Evolutionary conservation across 139 green algal species (phyloP).

Genomic region (Choricystis sp.): DNA sequence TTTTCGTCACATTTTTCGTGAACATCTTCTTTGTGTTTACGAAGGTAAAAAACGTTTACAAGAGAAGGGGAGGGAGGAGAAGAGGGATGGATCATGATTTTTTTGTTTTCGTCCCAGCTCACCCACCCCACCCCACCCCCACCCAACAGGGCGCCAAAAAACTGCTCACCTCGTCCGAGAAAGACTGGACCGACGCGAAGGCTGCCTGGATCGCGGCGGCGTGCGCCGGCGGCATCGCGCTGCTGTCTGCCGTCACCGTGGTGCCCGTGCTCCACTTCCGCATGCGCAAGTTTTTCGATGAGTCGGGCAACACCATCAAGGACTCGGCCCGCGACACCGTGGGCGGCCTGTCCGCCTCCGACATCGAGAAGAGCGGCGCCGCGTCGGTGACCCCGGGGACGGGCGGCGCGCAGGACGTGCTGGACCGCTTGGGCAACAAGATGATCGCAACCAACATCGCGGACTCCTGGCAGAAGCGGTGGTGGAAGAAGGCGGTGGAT

Average conservation of each 20-base stretch:
- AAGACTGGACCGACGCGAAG: conserved; percentile 14
- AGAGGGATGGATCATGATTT: too few species aligned
- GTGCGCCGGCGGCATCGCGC: conserved; percentile 6
- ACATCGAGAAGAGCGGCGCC: neutral
- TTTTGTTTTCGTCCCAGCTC: too few species aligned
- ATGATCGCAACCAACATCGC: neutral
- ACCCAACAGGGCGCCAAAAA: conserved; percentile 18
- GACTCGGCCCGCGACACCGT: neutral
- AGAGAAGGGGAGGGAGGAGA: too few species aligned
- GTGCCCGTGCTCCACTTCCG: conserved; percentile 18
- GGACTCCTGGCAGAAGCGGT: neutral
- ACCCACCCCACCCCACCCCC: too few species aligned
- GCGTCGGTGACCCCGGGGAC: neutral
- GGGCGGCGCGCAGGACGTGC: neutral
- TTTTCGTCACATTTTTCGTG: conserved; percentile 22
- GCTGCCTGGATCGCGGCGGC: conserved; percentile 19
- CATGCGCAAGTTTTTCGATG: conserved; percentile 3
- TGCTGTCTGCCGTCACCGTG: conserved; percentile 10
- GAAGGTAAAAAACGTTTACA: conserved; percentile 7
- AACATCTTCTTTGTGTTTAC: conserved; percentile 32
- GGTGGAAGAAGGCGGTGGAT: neutral
- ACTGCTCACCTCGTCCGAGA: conserved; percentile 2
- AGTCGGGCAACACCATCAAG: neutral
- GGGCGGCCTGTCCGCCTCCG: neutral
- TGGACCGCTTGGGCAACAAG: neutral